phyloP scores from a whole-genome alignment of 805 yeast species.

The Wilhelminamyces savonicus region DNA sequence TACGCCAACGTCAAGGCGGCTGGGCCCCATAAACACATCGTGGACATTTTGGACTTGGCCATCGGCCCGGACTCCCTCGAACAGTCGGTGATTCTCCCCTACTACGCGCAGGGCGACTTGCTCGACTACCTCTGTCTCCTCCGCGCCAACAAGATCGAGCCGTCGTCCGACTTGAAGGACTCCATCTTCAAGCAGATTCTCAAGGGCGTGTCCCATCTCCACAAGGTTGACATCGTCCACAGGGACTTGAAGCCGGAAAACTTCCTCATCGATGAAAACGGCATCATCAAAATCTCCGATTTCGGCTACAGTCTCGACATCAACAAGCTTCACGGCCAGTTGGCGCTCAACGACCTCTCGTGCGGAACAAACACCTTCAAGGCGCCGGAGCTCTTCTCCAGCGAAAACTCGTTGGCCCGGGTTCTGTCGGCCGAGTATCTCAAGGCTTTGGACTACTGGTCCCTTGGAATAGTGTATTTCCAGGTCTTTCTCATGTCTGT shows the following conservation, averaged over 20 bases:
- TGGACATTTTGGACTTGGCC: slow-evolving; percentile 20
- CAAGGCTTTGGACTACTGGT: slow-evolving; percentile 44
- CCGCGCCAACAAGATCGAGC: slow-evolving; percentile 25
- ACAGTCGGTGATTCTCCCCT: slow-evolving; percentile 36
- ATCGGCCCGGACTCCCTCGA: slow-evolving; percentile 6
- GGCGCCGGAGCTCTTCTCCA: slow-evolving; percentile 43
- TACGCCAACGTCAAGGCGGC: slow-evolving; percentile 21
- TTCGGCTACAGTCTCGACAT: slow-evolving; percentile 45
- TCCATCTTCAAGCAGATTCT: slow-evolving; percentile 41
- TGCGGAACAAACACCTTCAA: slow-evolving; percentile 51
- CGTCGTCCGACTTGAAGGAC: slow-evolving; percentile 34
- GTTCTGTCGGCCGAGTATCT: slow-evolving; percentile 10
- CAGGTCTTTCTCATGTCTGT: slow-evolving; percentile 36
- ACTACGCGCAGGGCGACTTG: slow-evolving; percentile 43
- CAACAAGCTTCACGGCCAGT: slow-evolving; percentile 1
- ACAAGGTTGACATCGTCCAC: slow-evolving; percentile 38
- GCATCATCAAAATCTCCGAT: slow-evolving; percentile 41
- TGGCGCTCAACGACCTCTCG: slow-evolving; percentile 15
- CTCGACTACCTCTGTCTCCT: slow-evolving; percentile 35
- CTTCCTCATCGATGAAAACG: slow-evolving; percentile 38
- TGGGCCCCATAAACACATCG: slow-evolving; percentile 20
- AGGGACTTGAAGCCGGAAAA: slow-evolving; percentile 54
- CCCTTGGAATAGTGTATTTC: slow-evolving; percentile 45
- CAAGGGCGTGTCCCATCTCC: slow-evolving; percentile 40
- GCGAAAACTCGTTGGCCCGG: no score